Conservation (phyloP, 306 rosid genomes). For the Dalbergia cochinchinensis region DNA sequence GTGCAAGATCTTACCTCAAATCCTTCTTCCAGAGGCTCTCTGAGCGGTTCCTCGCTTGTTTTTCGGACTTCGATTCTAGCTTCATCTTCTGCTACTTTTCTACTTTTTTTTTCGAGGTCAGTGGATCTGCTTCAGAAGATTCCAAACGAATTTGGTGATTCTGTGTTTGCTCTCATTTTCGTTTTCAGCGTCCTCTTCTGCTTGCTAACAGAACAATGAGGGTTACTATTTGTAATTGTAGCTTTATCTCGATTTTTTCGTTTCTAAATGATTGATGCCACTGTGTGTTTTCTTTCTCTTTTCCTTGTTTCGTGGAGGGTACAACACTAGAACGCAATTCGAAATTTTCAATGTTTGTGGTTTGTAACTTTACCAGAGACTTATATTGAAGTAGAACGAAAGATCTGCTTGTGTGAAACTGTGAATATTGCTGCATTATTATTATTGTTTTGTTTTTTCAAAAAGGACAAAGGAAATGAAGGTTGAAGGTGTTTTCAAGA, state of each 20-base stretch:
- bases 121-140: conserved; percentile 54
- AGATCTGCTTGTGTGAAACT: conserved; percentile 27
- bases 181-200: background rate
- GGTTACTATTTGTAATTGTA: conserved; percentile 29
- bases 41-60: background rate
- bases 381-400: conserved; percentile 22
- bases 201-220: conserved; percentile 1
- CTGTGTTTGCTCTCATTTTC: background rate
- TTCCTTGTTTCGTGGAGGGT: conserved; percentile 21
- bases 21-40: conserved; percentile 7
- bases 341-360: conserved; percentile 6
- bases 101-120: conserved; percentile 50
- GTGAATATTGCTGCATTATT: background rate
- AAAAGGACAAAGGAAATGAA: background rate
- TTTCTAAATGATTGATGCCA: background rate
- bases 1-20: conserved; percentile 50
- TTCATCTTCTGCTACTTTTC: conserved; percentile 24
- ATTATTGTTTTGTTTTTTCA: background rate
- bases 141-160: background rate
- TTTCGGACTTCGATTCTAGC: conserved; percentile 43
- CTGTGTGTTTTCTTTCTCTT: background rate
- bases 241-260: conserved; percentile 28
- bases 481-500: conserved; percentile 39
- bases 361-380: background rate
- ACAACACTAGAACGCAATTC: conserved; percentile 1